phyloP scores from a whole-genome alignment of 768 basidiomycete species.

The Tricholoma hemisulphureum region DNA sequence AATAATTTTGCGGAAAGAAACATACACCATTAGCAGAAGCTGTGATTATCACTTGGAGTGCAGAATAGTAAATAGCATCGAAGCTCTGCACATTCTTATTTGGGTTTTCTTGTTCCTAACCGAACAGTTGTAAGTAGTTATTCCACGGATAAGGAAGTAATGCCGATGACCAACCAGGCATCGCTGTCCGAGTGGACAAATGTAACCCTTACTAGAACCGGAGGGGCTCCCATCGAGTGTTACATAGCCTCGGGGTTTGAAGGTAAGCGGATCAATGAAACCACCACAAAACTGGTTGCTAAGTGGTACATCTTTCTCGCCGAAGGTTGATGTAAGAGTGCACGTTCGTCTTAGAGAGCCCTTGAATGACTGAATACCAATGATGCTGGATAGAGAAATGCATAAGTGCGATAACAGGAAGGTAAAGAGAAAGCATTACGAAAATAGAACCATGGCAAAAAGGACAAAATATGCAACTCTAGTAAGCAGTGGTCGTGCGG shows the following conservation, averaged over 20 bases:
- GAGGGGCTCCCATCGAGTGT: conserved; percentile 26
- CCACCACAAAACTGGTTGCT: conserved; percentile 75
- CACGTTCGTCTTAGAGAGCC: conserved; percentile 76
- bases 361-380: conserved; percentile 92
- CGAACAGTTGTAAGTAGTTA: neutral
- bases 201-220: conserved; percentile 67
- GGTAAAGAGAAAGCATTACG: conserved; percentile 40
- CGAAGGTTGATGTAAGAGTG: conserved; percentile 51
- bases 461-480: conserved; percentile 89
- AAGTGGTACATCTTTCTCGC: conserved; percentile 47
- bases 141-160: neutral
- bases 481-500: conserved; percentile 83
- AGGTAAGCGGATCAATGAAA: conserved; percentile 59
- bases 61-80: conserved; percentile 81
- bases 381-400: conserved; percentile 52
- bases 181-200: conserved; percentile 83
- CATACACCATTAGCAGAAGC: conserved; percentile 76
- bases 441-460: conserved; percentile 87
- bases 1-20: conserved; percentile 15
- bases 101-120: conserved; percentile 67
- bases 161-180: conserved; percentile 56
- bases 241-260: conserved; percentile 42
- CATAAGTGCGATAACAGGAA: neutral
- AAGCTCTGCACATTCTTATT: conserved; percentile 68
- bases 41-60: conserved; percentile 81